phyloP scores from a whole-genome alignment of 148 eudicot genomes.

The Rhododendron simsii region DNA sequence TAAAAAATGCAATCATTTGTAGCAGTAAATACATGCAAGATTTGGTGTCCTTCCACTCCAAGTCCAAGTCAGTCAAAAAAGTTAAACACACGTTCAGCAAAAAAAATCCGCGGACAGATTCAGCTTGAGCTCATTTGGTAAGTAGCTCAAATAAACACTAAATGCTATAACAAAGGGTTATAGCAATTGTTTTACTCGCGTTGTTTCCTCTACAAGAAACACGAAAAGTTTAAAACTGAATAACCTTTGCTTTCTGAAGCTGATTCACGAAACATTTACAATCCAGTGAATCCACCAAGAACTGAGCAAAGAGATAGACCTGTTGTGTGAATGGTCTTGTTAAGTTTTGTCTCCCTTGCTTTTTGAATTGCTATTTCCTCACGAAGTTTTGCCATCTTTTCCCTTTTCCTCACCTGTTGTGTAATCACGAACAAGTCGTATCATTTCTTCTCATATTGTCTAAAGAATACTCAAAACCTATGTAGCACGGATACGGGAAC shows the following conservation, averaged over 20 bases:
- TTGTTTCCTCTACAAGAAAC: conserved; percentile 71
- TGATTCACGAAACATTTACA: neutral
- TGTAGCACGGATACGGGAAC: neutral
- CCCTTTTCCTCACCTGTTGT: conserved; percentile 78
- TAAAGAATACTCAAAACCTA: neutral
- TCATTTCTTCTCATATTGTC: neutral
- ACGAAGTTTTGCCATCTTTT: conserved; percentile 80
- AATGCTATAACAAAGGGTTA: neutral
- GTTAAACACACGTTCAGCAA: neutral
- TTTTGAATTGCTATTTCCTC: conserved; percentile 94
- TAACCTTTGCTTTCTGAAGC: neutral
- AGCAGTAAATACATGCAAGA: neutral
- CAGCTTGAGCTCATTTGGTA: neutral
- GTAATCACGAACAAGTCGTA: neutral
- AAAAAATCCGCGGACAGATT: neutral
- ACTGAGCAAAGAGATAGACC: conserved; percentile 25
- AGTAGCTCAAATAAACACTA: neutral
- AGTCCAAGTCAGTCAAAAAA: neutral
- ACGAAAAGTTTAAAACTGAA: neutral
- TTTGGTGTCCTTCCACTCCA: neutral
- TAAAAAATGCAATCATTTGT: too few species aligned
- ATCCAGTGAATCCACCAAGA: neutral
- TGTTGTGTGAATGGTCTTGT: conserved; percentile 79
- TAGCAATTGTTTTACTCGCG: conserved; percentile 80
- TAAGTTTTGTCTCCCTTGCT: conserved; percentile 89